A percentile compares a stretch with the other conserved stretches of the same genome.
phyloP scores from a whole-genome alignment of 2,329 filamentous ascomycete species.

The Aspergillus candidus region DNA sequence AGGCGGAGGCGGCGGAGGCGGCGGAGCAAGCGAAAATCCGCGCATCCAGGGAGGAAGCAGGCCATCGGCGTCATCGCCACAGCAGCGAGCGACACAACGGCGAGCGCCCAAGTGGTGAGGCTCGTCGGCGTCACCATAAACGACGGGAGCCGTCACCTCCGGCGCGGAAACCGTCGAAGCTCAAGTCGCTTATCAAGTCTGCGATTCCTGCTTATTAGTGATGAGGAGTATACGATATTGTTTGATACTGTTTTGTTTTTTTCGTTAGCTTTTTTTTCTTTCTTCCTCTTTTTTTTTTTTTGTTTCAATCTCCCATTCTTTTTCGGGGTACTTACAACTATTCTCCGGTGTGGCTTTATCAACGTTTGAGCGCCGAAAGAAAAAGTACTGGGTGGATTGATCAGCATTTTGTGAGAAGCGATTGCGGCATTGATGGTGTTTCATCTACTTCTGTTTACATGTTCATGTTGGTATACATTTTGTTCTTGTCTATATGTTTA shows the following conservation, averaged over 20 bases:
- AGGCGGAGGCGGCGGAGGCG: slow-evolving; percentile 12
- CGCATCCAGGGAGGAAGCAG: slow-evolving; percentile 8
- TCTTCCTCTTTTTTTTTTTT: slow-evolving; percentile 12
- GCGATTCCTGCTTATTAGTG: slow-evolving; percentile 25
- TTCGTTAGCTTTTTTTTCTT: slow-evolving; percentile 1
- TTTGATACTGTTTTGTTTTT: slow-evolving; percentile 6
- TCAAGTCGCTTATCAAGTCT: slow-evolving; percentile 27
- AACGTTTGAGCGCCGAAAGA: not conserved
- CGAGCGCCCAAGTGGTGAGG: too few species aligned
- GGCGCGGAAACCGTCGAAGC: slow-evolving; percentile 21
- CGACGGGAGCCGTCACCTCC: slow-evolving; percentile 24
- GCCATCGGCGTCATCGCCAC: slow-evolving; percentile 20
- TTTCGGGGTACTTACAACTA: not conserved
- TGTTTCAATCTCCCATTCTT: not conserved
- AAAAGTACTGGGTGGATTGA: not conserved
- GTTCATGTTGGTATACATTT: not conserved
- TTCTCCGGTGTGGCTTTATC: not conserved
- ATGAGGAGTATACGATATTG: slow-evolving; percentile 1
- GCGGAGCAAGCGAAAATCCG: too few species aligned
- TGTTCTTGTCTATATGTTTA: not conserved
- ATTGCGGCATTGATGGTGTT: not conserved
- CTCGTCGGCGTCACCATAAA: slow-evolving; percentile 22
- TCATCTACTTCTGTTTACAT: slow-evolving; percentile 1
- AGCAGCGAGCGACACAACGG: slow-evolving; percentile 14
- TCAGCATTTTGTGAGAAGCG: too few species aligned